These are phyloP conservation scores for Chenopodium formosanum DNA, from an alignment of 148 eudicot species.

Conservation along the genomic window DNA sequence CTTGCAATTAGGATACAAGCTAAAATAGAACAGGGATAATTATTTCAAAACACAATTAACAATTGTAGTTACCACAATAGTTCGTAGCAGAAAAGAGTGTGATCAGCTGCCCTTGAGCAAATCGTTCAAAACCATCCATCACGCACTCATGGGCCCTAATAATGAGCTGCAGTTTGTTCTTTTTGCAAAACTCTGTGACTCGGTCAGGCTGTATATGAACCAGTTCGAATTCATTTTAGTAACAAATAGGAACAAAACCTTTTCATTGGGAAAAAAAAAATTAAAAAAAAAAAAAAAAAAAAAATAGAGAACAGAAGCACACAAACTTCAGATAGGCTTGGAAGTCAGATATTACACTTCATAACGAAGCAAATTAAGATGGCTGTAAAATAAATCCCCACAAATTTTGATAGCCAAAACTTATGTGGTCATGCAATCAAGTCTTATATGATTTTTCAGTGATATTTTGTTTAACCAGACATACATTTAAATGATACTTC, in stretches of 20 bases:
- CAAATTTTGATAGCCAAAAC: neutral
- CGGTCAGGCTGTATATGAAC: conserved; percentile 78
- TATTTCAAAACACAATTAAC: neutral
- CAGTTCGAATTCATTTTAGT: neutral
- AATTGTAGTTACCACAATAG: conserved; percentile 69
- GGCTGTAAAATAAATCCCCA: too few relatives aligned
- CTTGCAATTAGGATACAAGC: neutral
- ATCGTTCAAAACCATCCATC: conserved; percentile 97
- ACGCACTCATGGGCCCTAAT: conserved; percentile 98
- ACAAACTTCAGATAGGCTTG: neutral
- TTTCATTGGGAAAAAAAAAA: neutral
- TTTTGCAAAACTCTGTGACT: conserved; percentile 88
- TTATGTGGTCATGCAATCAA: neutral
- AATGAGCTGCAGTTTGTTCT: conserved; percentile 84
- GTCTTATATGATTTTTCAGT: neutral
- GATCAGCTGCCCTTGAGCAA: conserved; percentile 97
- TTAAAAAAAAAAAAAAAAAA: neutral
- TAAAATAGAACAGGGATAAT: neutral
- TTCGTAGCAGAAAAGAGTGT: conserved; percentile 97
- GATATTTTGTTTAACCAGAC: neutral
- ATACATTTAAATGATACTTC: too few relatives aligned
- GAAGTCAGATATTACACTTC: neutral
- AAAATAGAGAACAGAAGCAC: neutral
- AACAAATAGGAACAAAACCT: neutral
- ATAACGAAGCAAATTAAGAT: neutral